Conservation (phyloP, 805 yeast genomes). For the Metschnikowia similis region DNA sequence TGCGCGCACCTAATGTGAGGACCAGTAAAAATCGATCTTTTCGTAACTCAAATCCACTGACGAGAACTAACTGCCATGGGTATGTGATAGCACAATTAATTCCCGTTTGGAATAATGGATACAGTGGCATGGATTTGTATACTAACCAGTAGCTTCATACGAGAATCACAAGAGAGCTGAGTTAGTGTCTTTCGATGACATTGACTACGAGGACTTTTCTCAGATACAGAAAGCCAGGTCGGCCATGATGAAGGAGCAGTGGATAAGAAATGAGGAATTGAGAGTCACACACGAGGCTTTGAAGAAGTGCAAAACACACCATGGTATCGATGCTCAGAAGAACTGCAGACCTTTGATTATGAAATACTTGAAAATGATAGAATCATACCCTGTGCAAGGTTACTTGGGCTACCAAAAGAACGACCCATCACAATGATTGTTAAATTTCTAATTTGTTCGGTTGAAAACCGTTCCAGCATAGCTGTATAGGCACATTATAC, state of each 20-base stretch:
- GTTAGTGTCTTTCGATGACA: conserved; percentile 77
- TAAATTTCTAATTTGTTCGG: conserved; percentile 1
- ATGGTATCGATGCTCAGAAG: conserved; percentile 48
- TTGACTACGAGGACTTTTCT: conserved; percentile 63
- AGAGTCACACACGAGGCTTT: conserved; percentile 69
- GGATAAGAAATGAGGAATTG: conserved; percentile 64
- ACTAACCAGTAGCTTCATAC: conserved; percentile 25
- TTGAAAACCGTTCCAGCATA: conserved; percentile 9
- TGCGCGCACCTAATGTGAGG: conserved; percentile 15
- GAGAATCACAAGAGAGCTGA: conserved; percentile 53
- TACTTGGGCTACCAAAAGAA: conserved; percentile 84
- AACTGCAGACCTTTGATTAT: conserved; percentile 78
- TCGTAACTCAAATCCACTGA: conserved; percentile 12
- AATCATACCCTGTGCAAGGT: conserved; percentile 64
- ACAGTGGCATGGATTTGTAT: neutral
- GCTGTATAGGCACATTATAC: conserved; percentile 12
- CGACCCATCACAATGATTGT: conserved; percentile 63
- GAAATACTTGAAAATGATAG: conserved; percentile 73
- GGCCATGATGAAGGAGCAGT: conserved; percentile 75
- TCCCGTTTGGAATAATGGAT: neutral
- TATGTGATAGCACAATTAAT: conserved; percentile 6
- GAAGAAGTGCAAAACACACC: conserved; percentile 69
- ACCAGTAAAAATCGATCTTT: conserved; percentile 34
- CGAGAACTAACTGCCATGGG: conserved; percentile 9
- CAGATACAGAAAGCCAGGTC: conserved; percentile 71